Base-by-base conservation (phyloP, 345 rosid species). In the Sapria himalayana region DNA sequence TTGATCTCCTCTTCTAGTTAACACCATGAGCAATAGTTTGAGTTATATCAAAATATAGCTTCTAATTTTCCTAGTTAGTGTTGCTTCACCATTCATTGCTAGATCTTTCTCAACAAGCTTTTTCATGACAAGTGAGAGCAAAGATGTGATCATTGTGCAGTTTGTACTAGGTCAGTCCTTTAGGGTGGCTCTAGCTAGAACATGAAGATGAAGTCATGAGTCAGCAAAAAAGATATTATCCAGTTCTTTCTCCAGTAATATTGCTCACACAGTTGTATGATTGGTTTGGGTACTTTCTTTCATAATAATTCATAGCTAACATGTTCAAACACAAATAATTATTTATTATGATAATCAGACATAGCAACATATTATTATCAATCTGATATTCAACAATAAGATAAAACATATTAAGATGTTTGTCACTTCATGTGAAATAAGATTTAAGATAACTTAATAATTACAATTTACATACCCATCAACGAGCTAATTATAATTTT, bases 121-220 rank as follows among this genome's bases (percentile, higher is more conserved):
- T 51, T 73, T 67, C 78, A 58, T 43, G 56, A 92, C 93, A 15
- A 89, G 76, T 15, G 99, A 89, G 24, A 89, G 61, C 78, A 89
- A 46, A n/a, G 99, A 84, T 7, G 99, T 89, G 54, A 89, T 77
- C 99, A 89, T 89, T 45, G 99, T 84, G 63, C 95, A 89, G 43
- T 95, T 95, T 11, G 99, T 95, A 42, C 99, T 89, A 3, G 99
- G 95, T 20, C 98, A 94, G n/a, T 89, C 98, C 54, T 89, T 82
- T 0, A 92, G 95, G 32, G 93, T 76, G 53, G 98, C 99, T 32
- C 99, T 95, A 2, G 95, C 86, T 15, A 95, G 99, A 58, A 89
- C 95, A 48, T 89, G 99, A 56, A 84, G 93, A 70, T 89, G 99
- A 49, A 89, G 70, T 67, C 77, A 76, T 64, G 93, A 40, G 45